phyloP scores from a whole-genome alignment of 2,329 filamentous ascomycete genomes.

The Sclerotinia minor region DNA sequence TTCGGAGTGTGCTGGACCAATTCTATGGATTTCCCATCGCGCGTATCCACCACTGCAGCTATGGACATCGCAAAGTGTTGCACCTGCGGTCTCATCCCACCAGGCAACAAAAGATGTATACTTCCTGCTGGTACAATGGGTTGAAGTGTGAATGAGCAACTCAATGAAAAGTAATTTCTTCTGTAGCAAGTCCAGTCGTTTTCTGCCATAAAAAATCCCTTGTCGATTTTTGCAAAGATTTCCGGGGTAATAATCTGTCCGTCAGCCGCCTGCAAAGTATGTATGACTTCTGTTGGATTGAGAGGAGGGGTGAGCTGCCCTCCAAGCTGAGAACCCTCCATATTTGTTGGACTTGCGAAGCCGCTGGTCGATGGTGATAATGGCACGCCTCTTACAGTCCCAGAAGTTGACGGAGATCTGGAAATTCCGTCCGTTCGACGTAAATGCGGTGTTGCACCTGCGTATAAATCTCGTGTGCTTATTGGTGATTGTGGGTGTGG shows the following conservation, averaged over 20 bases:
- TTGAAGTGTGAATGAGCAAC: conserved; percentile 61
- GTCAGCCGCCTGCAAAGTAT: conserved; percentile 51
- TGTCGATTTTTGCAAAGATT: conserved; percentile 67
- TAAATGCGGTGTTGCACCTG: conserved; percentile 37
- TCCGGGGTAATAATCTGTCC: conserved; percentile 57
- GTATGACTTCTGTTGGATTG: conserved; percentile 45
- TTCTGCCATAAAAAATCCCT: conserved; percentile 67
- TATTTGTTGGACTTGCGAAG: conserved; percentile 41
- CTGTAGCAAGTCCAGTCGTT: conserved; percentile 73
- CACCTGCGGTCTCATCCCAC: conserved; percentile 44
- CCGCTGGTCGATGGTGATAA: conserved; percentile 42
- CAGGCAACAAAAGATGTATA: conserved; percentile 43
- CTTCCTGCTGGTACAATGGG: conserved; percentile 46
- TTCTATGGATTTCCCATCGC: conserved; percentile 63
- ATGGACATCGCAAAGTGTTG: conserved; percentile 65
- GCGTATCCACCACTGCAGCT: conserved; percentile 64
- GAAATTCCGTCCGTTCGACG: conserved; percentile 39
- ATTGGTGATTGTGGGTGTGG: conserved; percentile 40
- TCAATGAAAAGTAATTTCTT: conserved; percentile 70
- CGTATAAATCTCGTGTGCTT: conserved; percentile 40
- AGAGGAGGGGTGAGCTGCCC: conserved; percentile 41
- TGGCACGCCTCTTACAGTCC: conserved; percentile 37
- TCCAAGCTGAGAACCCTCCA: conserved; percentile 37
- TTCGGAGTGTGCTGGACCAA: conserved; percentile 77
- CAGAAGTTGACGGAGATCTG: conserved; percentile 40